Conservation (phyloP, 2,329 filamentous ascomycete species). For the Hypoxylon sp. region DNA sequence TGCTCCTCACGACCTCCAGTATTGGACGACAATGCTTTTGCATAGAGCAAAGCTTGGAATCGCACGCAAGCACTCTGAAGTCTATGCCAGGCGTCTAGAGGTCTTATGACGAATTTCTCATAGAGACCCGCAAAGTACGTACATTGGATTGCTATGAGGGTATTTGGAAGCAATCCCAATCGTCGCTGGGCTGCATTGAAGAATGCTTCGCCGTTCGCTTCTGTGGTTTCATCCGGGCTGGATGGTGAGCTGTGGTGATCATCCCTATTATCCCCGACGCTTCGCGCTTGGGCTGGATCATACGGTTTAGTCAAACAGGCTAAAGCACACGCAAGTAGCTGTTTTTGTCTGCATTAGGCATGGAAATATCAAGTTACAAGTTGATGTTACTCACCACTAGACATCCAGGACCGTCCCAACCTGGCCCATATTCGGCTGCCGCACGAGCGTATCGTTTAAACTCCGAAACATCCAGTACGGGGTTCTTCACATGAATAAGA, state of each 20-base stretch:
- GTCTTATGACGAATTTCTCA: background rate
- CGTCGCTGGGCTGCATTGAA: constrained; percentile 6
- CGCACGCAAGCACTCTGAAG: background rate
- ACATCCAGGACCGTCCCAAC: constrained; percentile 24
- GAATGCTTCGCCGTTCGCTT: constrained; percentile 15
- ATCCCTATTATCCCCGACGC: background rate
- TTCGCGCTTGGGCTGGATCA: background rate
- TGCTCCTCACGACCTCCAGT: background rate
- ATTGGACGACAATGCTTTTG: background rate
- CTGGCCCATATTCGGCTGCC: constrained; percentile 12
- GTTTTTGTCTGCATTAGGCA: background rate
- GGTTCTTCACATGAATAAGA: constrained; percentile 5
- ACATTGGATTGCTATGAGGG: constrained; percentile 10
- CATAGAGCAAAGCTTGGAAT: background rate
- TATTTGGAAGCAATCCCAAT: constrained; percentile 12
- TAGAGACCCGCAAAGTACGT: constrained; percentile 12
- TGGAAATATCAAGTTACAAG: background rate
- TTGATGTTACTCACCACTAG: constrained; percentile 6
- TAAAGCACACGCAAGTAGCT: constrained; percentile 9
- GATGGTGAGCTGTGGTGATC: background rate
- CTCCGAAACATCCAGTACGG: background rate
- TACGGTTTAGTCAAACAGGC: background rate
- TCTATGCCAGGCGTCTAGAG: background rate
- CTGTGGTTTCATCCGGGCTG: background rate
- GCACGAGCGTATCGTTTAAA: constrained; percentile 14